Percentiles rank a stretch among this genome's conserved stretches.
These are phyloP conservation scores for Boletus speciosus DNA, from an alignment of 768 basidiomycete species.

Conservation along the genomic window DNA sequence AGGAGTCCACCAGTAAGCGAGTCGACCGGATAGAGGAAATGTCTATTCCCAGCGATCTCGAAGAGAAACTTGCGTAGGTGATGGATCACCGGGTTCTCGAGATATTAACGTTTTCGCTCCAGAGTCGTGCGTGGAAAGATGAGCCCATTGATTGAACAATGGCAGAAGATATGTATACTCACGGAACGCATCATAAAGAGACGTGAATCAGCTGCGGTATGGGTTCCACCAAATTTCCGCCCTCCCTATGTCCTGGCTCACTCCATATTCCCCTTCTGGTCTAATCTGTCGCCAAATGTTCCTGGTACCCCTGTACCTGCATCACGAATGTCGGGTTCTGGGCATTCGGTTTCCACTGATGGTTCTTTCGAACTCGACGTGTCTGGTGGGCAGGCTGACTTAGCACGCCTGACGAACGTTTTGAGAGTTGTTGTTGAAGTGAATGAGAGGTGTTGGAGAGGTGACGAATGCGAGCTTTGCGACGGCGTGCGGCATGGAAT, in stretches of 20 bases:
- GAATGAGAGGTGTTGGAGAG: slow-evolving; percentile 79
- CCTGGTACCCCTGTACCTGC: slow-evolving; percentile 28
- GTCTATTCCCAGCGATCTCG: slow-evolving; percentile 88
- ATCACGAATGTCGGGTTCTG: slow-evolving; percentile 13
- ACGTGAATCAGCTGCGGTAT: slow-evolving; percentile 90
- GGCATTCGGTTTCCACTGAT: slow-evolving; percentile 6
- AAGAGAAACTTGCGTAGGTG: slow-evolving; percentile 78
- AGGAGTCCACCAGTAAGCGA: slow-evolving; percentile 79
- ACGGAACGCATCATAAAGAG: slow-evolving; percentile 87
- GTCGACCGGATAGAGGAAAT: slow-evolving; percentile 84
- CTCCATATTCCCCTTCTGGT: slow-evolving; percentile 55
- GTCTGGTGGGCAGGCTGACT: slow-evolving; percentile 63
- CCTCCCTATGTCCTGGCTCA: slow-evolving; percentile 68
- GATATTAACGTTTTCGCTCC: slow-evolving; percentile 5
- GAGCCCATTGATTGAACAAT: slow-evolving; percentile 78
- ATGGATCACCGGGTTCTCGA: neutral
- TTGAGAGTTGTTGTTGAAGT: slow-evolving; percentile 74
- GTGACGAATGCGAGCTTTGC: slow-evolving; percentile 77
- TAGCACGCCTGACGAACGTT: slow-evolving; percentile 80
- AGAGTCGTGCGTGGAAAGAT: slow-evolving; percentile 77
- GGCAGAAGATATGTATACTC: slow-evolving; percentile 86
- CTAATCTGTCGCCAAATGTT: slow-evolving; percentile 32
- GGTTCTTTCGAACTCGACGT: slow-evolving; percentile 24
- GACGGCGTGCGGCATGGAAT: slow-evolving; percentile 75
- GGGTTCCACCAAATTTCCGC: slow-evolving; percentile 58